These are phyloP conservation scores for Earliella scabrosa DNA, from an alignment of 1,284 basidiomycete genomes.

Conservation along the genomic window DNA sequence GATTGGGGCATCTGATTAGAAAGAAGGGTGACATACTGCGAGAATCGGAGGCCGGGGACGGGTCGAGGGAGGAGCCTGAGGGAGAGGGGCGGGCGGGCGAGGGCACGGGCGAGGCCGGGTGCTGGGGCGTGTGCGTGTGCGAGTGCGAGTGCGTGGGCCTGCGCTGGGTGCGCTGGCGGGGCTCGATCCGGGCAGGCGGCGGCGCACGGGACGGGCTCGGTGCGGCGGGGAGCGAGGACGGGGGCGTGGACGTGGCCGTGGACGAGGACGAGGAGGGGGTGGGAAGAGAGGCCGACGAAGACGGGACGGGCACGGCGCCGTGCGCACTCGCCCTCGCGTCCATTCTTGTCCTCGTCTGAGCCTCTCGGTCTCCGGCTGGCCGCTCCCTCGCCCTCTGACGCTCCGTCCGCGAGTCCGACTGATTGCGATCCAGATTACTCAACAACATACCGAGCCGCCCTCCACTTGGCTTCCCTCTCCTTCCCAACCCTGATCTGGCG, in stretches of 20 bases:
- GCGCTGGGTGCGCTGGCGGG: conserved; percentile 3
- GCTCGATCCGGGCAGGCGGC: background rate
- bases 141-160: conserved; percentile 6
- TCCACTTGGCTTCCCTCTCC: background rate
- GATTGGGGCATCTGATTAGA: conserved; percentile 20
- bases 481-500: no score
- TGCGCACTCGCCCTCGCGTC: conserved; percentile 11
- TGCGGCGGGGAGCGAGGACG: background rate
- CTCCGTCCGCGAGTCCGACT: conserved; percentile 11
- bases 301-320: conserved; percentile 15
- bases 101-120: background rate
- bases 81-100: conserved; percentile 6
- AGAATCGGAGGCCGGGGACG: conserved; percentile 21
- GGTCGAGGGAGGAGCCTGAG: conserved; percentile 9
- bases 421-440: conserved; percentile 23
- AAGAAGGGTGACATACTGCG: conserved; percentile 25
- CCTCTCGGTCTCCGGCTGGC: no score
- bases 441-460: conserved; percentile 12
- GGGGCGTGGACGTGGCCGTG: no score
- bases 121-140: background rate
- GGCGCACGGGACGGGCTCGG: conserved; percentile 6
- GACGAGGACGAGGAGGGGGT: conserved; percentile 9
- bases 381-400: no score
- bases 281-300: conserved; percentile 22
- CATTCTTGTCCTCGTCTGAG: conserved; percentile 19